Base-by-base conservation (phyloP, 2,329 filamentous ascomycete species). In the Talaromyces atroroseus region DNA sequence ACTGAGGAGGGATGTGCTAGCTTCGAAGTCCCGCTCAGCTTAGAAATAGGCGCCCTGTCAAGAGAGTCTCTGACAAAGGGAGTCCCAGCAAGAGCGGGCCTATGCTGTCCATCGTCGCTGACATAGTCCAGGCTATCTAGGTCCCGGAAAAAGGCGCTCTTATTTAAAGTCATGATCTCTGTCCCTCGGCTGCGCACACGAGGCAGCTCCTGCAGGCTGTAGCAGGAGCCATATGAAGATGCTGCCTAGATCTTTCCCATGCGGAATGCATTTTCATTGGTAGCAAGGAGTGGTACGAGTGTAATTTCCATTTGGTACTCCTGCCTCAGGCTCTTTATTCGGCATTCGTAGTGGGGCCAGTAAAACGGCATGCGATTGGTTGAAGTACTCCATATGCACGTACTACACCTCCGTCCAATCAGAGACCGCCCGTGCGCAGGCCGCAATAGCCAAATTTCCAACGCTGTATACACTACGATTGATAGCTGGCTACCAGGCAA, bases 51-150 rank as follows among this genome's bases (percentile, higher is more conserved):
- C 7, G 20, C 7, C 7, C 6, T 18, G 16, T 40, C 36, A 18
- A 40, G 2, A 40, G 36, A 18, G 36, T 40, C 36, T 40, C 5
- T 7, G 16, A 11, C 11, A 38, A 4, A 8, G 29, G 11, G 8
- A 38, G 12, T n/a, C 11, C n/a, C 20, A 32, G 45, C 11, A 21
- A 49, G 18, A 18, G 36, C 55, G 12, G 14, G 5, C 56, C 7
- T 58, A n/a, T 67, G 60, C 12, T 64, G 54, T 5, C 63, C 64
- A 42, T 68, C 62, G 16, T 67, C 64, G 23, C 60, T 64, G 20
- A 59, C 42, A 11, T 64, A 57, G 57, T 70, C 70, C 38, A 73
- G 57, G 29, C 58, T 50, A 42, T 74, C 71, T 8, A 76, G 64
- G 20, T 63, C 66, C 16, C 58, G 62, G 60, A 74, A 75, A 53